Evolutionary conservation across 805 yeast genomes (phyloP).

Genomic region (Wickerhamomyces canadensis): DNA sequence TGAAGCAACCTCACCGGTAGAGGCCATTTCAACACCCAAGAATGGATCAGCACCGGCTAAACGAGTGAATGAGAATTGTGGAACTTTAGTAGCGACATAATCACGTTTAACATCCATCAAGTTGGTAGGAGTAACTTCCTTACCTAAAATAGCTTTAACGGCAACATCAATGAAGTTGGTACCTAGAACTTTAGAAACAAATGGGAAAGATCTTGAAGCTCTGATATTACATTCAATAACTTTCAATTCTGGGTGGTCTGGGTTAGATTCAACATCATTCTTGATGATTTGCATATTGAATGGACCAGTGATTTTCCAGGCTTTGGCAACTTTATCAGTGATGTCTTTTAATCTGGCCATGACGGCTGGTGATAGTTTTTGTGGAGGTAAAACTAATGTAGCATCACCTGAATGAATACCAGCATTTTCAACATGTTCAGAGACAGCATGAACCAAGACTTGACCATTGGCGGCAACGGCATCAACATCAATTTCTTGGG

Average conservation of each 20-base stretch:
- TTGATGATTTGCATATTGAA: conserved; percentile 97
- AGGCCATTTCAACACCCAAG: conserved; percentile 98
- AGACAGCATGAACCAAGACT: conserved; percentile 89
- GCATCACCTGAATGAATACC: conserved; percentile 99
- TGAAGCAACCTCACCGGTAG: conserved; percentile 98
- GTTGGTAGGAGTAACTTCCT: conserved; percentile 64
- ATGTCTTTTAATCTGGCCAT: conserved; percentile 76
- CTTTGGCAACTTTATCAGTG: conserved; percentile 89
- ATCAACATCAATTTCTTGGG: conserved; percentile 95
- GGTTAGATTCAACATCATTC: conserved; percentile 56
- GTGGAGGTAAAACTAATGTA: conserved; percentile 91
- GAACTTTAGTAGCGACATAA: conserved; percentile 95
- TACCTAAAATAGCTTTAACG: conserved; percentile 75
- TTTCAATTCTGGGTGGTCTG: conserved; percentile 63
- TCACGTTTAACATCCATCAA: conserved; percentile 71
- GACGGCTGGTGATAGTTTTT: conserved; percentile 57
- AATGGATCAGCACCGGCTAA: conserved; percentile 99
- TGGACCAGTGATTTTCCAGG: conserved; percentile 96
- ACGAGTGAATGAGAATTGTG: conserved; percentile 97
- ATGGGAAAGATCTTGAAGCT: conserved; percentile 99
- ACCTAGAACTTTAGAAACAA: conserved; percentile 95
- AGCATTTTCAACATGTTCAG: conserved; percentile 97
- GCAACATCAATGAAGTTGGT: conserved; percentile 93
- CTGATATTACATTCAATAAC: conserved; percentile 98
- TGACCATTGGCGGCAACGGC: conserved; percentile 90